Base-by-base conservation (phyloP, 73 alveolate species). In the Uronychia binucleata region DNA sequence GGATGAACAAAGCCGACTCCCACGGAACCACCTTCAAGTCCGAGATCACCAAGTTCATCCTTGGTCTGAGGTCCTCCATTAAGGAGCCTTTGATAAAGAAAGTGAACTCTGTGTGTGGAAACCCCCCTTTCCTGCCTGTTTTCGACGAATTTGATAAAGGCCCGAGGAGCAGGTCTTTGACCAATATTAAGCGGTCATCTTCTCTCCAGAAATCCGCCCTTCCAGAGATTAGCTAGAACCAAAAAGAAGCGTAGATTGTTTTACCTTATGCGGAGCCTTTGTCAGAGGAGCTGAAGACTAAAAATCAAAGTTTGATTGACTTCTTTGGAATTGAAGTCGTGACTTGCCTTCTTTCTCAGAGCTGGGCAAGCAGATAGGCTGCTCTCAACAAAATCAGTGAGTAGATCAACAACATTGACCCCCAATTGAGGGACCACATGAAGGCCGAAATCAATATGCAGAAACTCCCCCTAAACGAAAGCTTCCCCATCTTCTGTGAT, bases 261-360 rank as follows among this genome's bases (percentile, higher is more conserved):
- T 59, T 88, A 11, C 94, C 94, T 8, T 84, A 88, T 58, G 35
- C 88, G 31, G 94, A 88, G 59, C 94, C 94, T 8, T 28, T 88
- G 77, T 30, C 82, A 26, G 94, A 88, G 1, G 94, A 88, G 29
- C 26, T 30, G 1, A 34, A 75, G 80, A 28, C n/a, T 28, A 81
- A 88, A 74, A 1, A 27, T 11, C 81, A 81, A 29, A 77, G 75
- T 28, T 58, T 82, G 34, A 88, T 88, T 1, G 29, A 74, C 32
- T 78, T 88, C 77, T 88, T 88, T 27, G 79, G 79, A 29, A 34
- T 33, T 8, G 90, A 88, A 29, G 75, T 88, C 0, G 77, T 88
- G 26, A 85, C 90, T 33, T 88, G 94, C 87, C 74, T 88, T 35
- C 29, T 30, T 31, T 88, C 94, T 5, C 84, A 81, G 57, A 58